Evolutionary conservation across 2,329 filamentous ascomycete genomes (phyloP).

Genomic region (Diplodia sapinea): DNA sequence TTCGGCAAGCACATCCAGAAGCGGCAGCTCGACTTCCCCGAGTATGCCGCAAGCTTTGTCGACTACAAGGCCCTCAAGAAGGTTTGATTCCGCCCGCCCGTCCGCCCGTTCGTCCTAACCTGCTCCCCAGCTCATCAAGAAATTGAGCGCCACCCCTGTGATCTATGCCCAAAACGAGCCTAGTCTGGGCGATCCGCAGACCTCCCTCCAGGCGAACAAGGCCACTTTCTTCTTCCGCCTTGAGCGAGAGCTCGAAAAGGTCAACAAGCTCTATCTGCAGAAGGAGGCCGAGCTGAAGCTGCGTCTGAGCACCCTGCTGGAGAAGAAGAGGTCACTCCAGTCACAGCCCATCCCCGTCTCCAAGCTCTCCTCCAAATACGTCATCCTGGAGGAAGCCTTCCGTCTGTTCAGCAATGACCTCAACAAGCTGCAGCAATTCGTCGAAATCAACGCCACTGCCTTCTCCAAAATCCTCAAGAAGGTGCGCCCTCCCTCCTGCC

Average conservation of each 20-base stretch:
- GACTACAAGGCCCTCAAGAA: slow-evolving; percentile 99
- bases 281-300: slow-evolving; percentile 99
- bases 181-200: slow-evolving; percentile 72
- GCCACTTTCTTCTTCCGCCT: slow-evolving; percentile 98
- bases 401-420: slow-evolving; percentile 96
- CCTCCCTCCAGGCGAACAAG: slow-evolving; percentile 92
- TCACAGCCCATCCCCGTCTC: slow-evolving; percentile 77
- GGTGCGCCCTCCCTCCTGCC: slow-evolving; percentile 50
- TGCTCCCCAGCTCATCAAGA: slow-evolving; percentile 85
- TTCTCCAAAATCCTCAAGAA: slow-evolving; percentile 99
- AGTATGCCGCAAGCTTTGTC: slow-evolving; percentile 98
- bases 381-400: slow-evolving; percentile 93
- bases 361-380: slow-evolving; percentile 89
- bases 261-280: slow-evolving; percentile 96
- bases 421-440: slow-evolving; percentile 97
- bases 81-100: slow-evolving; percentile 59
- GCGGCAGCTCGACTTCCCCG: slow-evolving; percentile 96
- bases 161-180: slow-evolving; percentile 76
- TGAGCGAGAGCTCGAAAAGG: slow-evolving; percentile 96
- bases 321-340: slow-evolving; percentile 93
- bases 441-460: slow-evolving; percentile 95
- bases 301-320: slow-evolving; percentile 85
- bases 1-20: slow-evolving; percentile 99
- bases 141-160: slow-evolving; percentile 88
- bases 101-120: slow-evolving; percentile 32